Evolutionary conservation across 495 filamentous ascomycete genomes (phyloP), one percentile per base, ranked within the genome.

Genomic region (Niebla homalea): DNA sequence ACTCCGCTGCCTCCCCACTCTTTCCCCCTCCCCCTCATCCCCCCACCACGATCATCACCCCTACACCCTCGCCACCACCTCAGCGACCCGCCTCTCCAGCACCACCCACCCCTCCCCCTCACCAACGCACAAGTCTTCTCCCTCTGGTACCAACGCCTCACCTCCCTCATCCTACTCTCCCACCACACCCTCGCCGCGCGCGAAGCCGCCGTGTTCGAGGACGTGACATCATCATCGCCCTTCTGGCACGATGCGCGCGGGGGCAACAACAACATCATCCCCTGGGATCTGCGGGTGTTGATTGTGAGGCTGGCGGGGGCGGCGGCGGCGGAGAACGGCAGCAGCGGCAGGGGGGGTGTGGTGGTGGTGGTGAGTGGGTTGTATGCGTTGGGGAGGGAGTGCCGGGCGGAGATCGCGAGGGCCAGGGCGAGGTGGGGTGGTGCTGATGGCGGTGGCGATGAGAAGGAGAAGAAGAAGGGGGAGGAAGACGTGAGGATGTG

Each of bases 271-370:
- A 60, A 29, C 56, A 55, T 50, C 62, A 83, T 63, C 0, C 90
- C 90, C 7, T 98, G 92, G 92, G 80, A 83, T 43, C 72, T 98
- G 42, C 75, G 90, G 4, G 76, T 94, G 2, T 69, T 96, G 10
- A 80, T 78, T 2, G 83, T 94, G 20, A 72, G 89, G 3, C 72
- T 97, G 29, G n/a, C 10, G 5, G 5, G 39, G n/a, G 3, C 4
- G 39, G 6, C 11, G 39, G 16, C 8, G 16, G 6, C 16, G 16
- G 7, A 18, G 16, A 20, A 6, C 16, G 87, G 84, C 1, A 90
- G 86, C 57, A 81, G 78, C 15, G 92, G 96, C 64, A 73, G 80
- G 36, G 74, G 89, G n/a, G 72, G 87, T n/a, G n/a, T n/a, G n/a
- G n/a, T n/a, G n/a, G n/a, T n/a, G 46, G 81, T 81, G n/a, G 80